These are phyloP conservation scores for Nicotiana undulata DNA, from an alignment of 257 asterid genomes.

Conservation along the genomic window DNA sequence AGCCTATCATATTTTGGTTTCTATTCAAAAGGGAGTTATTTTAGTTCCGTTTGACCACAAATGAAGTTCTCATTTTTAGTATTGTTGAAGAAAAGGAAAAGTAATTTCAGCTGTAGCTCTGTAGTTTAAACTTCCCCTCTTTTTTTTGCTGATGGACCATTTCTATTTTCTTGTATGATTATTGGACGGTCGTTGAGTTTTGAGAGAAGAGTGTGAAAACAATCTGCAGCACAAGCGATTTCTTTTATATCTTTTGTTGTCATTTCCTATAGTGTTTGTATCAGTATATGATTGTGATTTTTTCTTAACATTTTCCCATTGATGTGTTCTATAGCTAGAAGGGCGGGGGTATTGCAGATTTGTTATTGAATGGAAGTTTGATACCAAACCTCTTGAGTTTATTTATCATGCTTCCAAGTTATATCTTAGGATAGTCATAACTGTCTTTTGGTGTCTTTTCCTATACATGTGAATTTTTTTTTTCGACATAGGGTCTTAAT, in stretches of 20 bases:
- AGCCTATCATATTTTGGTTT: not conserved
- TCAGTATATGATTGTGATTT: not conserved
- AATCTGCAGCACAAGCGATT: not conserved
- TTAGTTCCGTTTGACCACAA: not conserved
- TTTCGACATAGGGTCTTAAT: not conserved
- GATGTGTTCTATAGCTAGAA: not conserved
- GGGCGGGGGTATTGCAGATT: not conserved
- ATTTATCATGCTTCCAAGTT: not conserved
- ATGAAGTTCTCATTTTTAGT: not conserved
- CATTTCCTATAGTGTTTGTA: not conserved
- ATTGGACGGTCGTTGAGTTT: not conserved
- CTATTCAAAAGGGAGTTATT: not conserved
- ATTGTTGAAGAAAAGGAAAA: not conserved
- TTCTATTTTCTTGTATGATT: not conserved
- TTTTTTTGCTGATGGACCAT: not conserved
- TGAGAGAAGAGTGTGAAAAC: not conserved
- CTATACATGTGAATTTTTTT: not conserved
- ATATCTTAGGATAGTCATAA: not conserved
- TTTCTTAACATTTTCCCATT: not conserved
- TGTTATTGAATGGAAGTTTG: not conserved
- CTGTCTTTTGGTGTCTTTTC: no score
- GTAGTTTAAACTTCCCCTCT: not conserved
- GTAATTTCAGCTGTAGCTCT: not conserved
- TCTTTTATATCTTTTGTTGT: not conserved
- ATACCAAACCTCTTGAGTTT: not conserved